A percentile compares a stretch with the other conserved stretches of the same genome.
Evolutionary conservation across 257 asterid genomes (phyloP).

Genomic region (Gynochthodes officinalis): DNA sequence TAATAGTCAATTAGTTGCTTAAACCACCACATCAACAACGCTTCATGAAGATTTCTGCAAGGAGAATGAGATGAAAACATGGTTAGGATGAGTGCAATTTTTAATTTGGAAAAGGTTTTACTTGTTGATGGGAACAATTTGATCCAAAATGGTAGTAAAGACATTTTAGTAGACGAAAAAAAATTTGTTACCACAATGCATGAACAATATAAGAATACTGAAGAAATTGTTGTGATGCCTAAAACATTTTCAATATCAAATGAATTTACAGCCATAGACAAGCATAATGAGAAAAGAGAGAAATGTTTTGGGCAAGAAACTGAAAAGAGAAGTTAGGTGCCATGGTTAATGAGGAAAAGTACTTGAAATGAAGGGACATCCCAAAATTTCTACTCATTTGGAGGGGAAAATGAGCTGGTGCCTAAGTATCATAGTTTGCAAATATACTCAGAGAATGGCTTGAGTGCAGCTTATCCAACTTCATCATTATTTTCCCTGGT

Average conservation of each 20-base stretch:
- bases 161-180: not conserved
- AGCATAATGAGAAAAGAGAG: conserved; percentile 2
- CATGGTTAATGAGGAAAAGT: conserved; percentile 7
- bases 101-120: conserved; percentile 6
- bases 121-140: conserved; percentile 2
- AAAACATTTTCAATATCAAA: conserved; percentile 8
- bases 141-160: not conserved
- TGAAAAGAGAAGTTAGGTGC: conserved; percentile 10
- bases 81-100: conserved; percentile 2
- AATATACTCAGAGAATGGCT: no score
- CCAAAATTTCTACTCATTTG: conserved; percentile 3
- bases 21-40: conserved; percentile 4
- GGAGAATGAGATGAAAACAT: conserved; percentile 15
- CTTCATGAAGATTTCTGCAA: conserved; percentile 4
- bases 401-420: conserved; percentile 4
- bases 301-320: conserved; percentile 14
- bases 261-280: not conserved
- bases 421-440: no score
- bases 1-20: conserved; percentile 13
- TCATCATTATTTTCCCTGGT: no score
- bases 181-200: not conserved
- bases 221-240: conserved; percentile 15
- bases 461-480: no score
- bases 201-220: not conserved
- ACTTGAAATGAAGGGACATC: not conserved